Base-by-base conservation (phyloP, 2,329 filamentous ascomycete species). In the Stachybotrys elegans region DNA sequence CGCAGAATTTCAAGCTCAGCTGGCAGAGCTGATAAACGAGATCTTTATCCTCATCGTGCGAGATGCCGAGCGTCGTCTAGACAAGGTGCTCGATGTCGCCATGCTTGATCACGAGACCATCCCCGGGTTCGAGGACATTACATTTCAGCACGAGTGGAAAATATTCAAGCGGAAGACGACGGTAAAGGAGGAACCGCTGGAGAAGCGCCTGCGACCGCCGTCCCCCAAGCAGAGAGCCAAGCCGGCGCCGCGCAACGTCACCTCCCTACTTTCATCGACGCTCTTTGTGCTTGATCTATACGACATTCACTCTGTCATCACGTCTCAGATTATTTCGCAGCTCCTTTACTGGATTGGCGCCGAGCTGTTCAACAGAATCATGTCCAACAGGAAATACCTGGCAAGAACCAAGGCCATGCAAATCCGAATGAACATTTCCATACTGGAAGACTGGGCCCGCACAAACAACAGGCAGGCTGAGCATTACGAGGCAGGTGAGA, bases 51-150 rank as follows among this genome's bases (percentile, higher is more conserved):
- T 98, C 25, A 95, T 98, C 58, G 94, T 98, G 51, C 80, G 93
- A 53, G 93, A 98, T 62, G 93, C 93, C 3, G 93, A 98, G 68
- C 79, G 93, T 53, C 84, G 93, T 50, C 87, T 98, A 72, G 93
- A 98, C 70, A 97, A 96, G 67, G 88, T 95, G 27, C 72, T 98
- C 35, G 92, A 97, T 61, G 76, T 81, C 22, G 91, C 91, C 17
- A 95, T 98, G 86, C 77, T 98, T 40, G 93, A 98, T 57, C 92
- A 97, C 63, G 93, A 98, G 68, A 96, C 91, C 0, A 98, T 98
- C 50, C 92, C 93, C 2, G 93, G 93, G 1, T 93, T 98, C 53
- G 92, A 97, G 60, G 92, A 95, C 59, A 89, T 98, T 47, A 84
- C 89, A 6, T 98, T 98, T 59, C 92, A 97, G 62, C 91, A 97